These are phyloP conservation scores for Paragyromitra xinjiangensis DNA, from an alignment of 495 filamentous ascomycete species.

Conservation along the genomic window DNA sequence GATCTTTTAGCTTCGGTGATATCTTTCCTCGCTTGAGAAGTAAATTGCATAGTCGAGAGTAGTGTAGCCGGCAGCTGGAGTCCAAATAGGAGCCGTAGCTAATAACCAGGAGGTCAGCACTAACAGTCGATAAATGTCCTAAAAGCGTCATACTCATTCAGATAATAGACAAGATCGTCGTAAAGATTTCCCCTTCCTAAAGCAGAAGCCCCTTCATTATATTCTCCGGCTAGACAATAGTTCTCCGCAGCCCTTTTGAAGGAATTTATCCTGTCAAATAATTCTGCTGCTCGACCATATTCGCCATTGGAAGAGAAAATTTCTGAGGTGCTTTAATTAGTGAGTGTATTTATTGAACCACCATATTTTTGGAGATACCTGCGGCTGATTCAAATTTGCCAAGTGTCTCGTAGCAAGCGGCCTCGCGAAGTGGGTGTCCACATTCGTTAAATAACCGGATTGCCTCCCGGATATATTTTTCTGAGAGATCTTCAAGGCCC, in stretches of 20 bases:
- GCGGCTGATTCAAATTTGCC: constrained; percentile 37
- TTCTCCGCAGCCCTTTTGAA: constrained; percentile 27
- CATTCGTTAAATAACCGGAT: constrained; percentile 34
- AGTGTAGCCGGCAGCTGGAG: neutral
- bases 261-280: constrained; percentile 3
- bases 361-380: neutral
- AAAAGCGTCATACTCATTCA: constrained; percentile 21
- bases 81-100: neutral
- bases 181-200: constrained; percentile 27
- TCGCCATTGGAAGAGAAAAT: constrained; percentile 29
- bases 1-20: neutral
- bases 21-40: constrained; percentile 6
- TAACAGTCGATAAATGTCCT: too few relatives aligned
- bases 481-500: neutral
- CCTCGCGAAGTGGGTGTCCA: constrained; percentile 28
- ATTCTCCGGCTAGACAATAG: constrained; percentile 17
- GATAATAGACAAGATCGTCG: constrained; percentile 31
- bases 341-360: too few relatives aligned
- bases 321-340: constrained; percentile 11
- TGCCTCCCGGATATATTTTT: constrained; percentile 23
- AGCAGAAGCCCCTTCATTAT: constrained; percentile 32
- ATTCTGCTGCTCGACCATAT: constrained; percentile 32
- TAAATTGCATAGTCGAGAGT: neutral
- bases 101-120: too few relatives aligned
- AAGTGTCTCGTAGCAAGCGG: constrained; percentile 40